Conservation (phyloP, 441 rosid genomes). For the Adansonia grandidieri region DNA sequence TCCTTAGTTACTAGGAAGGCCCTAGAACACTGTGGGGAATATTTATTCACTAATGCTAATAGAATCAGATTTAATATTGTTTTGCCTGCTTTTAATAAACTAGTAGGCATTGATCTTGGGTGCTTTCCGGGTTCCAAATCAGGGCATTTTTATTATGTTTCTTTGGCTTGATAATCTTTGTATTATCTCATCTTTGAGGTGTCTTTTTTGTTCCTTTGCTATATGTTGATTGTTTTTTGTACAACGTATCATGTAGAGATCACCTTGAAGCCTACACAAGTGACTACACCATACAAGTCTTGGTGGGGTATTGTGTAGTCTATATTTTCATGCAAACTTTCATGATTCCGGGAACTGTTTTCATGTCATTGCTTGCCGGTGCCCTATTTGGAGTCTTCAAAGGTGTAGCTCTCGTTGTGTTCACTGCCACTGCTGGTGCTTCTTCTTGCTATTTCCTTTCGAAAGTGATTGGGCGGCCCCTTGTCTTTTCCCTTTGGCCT, state of each 20-base stretch:
- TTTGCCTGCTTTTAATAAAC: not conserved
- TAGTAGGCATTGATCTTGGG: not conserved
- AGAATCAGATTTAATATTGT: too few species aligned
- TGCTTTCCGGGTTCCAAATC: not conserved
- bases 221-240: not conserved
- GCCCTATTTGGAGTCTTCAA: constrained; percentile 79
- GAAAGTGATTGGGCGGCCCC: constrained; percentile 76
- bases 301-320: constrained; percentile 79
- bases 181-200: constrained; percentile 3
- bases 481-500: constrained; percentile 80
- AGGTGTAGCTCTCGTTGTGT: constrained; percentile 87
- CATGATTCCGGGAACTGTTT: constrained; percentile 92
- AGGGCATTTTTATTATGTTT: not conserved
- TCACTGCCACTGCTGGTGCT: constrained; percentile 90
- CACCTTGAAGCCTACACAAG: constrained; percentile 77
- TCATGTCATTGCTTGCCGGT: constrained; percentile 93
- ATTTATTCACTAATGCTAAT: not conserved
- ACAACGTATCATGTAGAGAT: constrained; percentile 52
- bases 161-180: not conserved
- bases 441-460: constrained; percentile 90
- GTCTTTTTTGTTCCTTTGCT: constrained; percentile 6
- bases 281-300: constrained; percentile 81
- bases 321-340: constrained; percentile 92
- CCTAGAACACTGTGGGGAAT: not conserved
- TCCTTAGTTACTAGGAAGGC: not conserved